Percentiles rank a stretch among this genome's conserved stretches.
Conservation (phyloP, 768 basidiomycete genomes). For the Collybiopsis luxurians region DNA sequence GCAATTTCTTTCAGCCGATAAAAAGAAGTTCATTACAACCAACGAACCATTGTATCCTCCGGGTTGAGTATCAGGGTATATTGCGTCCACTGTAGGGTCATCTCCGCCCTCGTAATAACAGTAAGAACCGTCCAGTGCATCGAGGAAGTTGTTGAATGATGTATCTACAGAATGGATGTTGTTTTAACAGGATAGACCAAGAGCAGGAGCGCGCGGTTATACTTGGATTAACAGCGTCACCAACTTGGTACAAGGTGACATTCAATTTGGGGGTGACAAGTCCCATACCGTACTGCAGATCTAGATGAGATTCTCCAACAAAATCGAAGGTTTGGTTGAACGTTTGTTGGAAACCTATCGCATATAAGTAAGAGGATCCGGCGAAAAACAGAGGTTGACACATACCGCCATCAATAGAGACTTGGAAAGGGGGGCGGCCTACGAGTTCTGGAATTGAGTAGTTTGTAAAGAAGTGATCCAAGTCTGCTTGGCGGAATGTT, state of each 20-base stretch:
- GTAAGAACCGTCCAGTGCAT: slow-evolving; percentile 40
- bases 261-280: slow-evolving; percentile 36
- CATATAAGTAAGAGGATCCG: background rate
- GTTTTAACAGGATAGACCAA: too few species aligned
- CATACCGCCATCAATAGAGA: slow-evolving; percentile 33
- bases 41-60: slow-evolving; percentile 36
- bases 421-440: slow-evolving; percentile 26
- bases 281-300: slow-evolving; percentile 46
- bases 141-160: slow-evolving; percentile 42
- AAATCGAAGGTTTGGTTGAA: slow-evolving; percentile 20
- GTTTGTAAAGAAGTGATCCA: slow-evolving; percentile 25
- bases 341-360: slow-evolving; percentile 25
- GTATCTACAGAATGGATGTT: slow-evolving; percentile 1
- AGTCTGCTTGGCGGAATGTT: slow-evolving; percentile 30
- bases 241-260: slow-evolving; percentile 37
- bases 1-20: too few species aligned
- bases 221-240: slow-evolving; percentile 22
- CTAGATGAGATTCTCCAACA: slow-evolving; percentile 45
- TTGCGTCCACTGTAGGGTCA: slow-evolving; percentile 31
- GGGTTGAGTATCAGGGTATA: slow-evolving; percentile 37
- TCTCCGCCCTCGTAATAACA: slow-evolving; percentile 47
- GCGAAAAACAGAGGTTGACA: background rate
- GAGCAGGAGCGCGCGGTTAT: too few species aligned
- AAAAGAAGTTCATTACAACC: background rate
- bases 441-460: slow-evolving; percentile 30